These are phyloP conservation scores for Biscogniauxia marginata DNA, from an alignment of 2,329 filamentous ascomycete species.

Conservation along the genomic window DNA sequence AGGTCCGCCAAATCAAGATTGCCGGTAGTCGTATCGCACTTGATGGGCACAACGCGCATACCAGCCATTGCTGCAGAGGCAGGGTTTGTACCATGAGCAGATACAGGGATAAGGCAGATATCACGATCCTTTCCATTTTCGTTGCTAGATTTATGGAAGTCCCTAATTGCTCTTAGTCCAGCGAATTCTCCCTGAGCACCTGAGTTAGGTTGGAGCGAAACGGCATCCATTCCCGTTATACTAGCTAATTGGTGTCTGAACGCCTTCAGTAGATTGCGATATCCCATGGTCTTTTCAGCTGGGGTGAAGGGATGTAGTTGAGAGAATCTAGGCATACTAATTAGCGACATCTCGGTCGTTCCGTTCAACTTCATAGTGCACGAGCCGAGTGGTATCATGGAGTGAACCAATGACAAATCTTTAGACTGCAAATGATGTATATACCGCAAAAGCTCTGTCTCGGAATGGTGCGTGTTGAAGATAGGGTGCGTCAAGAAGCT, in stretches of 20 bases:
- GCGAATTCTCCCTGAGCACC: slow-evolving; percentile 95
- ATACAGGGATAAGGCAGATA: slow-evolving; percentile 91
- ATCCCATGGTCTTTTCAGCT: slow-evolving; percentile 62
- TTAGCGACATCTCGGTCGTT: slow-evolving; percentile 86
- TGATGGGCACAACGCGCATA: slow-evolving; percentile 89
- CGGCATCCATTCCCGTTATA: slow-evolving; percentile 87
- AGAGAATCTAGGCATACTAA: slow-evolving; percentile 74
- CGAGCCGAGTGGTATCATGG: slow-evolving; percentile 95
- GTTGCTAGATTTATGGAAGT: slow-evolving; percentile 70
- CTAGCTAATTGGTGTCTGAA: slow-evolving; percentile 74
- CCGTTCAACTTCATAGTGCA: slow-evolving; percentile 99
- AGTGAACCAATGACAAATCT: slow-evolving; percentile 90
- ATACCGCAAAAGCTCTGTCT: slow-evolving; percentile 91
- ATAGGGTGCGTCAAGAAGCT: slow-evolving; percentile 83
- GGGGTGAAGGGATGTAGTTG: slow-evolving; percentile 81
- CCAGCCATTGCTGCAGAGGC: slow-evolving; percentile 94
- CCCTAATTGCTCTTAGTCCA: slow-evolving; percentile 82
- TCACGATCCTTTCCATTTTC: slow-evolving; percentile 70
- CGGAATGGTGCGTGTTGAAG: slow-evolving; percentile 93
- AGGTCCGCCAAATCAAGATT: slow-evolving; percentile 88
- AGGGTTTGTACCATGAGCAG: slow-evolving; percentile 93
- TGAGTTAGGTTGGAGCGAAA: slow-evolving; percentile 91
- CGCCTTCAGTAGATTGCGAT: slow-evolving; percentile 66
- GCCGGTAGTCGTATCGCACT: slow-evolving; percentile 82
- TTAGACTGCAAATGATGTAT: slow-evolving; percentile 92